These are phyloP conservation scores for Hibiscus syriacus DNA, from an alignment of 345 rosid species.

Conservation along the genomic window DNA sequence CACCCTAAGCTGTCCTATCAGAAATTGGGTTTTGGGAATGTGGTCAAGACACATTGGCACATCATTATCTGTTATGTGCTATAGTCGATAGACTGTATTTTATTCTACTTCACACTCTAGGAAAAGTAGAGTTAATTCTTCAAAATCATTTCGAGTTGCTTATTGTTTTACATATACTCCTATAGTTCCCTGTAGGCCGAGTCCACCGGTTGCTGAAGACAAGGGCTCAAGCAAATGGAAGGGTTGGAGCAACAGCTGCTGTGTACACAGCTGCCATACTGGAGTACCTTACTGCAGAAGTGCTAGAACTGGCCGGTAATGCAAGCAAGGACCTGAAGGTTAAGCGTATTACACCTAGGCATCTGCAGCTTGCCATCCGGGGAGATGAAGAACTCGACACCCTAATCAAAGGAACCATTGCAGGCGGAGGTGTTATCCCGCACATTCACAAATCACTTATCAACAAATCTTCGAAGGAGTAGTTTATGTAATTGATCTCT, in stretches of 20 bases:
- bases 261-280: conserved; percentile 65
- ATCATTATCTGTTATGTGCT: background rate
- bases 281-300: conserved; percentile 67
- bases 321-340: conserved; percentile 74
- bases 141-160: background rate
- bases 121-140: background rate
- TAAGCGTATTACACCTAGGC: conserved; percentile 62
- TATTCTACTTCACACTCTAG: background rate
- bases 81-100: background rate
- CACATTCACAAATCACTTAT: conserved; percentile 75
- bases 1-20: background rate
- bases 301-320: conserved; percentile 61
- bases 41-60: background rate
- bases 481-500: background rate
- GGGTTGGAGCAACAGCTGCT: conserved; percentile 76
- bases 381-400: conserved; percentile 75
- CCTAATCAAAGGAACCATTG: conserved; percentile 63
- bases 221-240: conserved; percentile 55
- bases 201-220: conserved; percentile 57
- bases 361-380: conserved; percentile 62
- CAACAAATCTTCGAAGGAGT: conserved; percentile 66
- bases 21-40: background rate
- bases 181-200: conserved; percentile 64
- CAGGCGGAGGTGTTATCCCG: conserved; percentile 72
- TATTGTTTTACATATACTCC: background rate